Conservation (phyloP, 2,329 filamentous ascomycete species). For the Hymenoscyphus albidus region DNA sequence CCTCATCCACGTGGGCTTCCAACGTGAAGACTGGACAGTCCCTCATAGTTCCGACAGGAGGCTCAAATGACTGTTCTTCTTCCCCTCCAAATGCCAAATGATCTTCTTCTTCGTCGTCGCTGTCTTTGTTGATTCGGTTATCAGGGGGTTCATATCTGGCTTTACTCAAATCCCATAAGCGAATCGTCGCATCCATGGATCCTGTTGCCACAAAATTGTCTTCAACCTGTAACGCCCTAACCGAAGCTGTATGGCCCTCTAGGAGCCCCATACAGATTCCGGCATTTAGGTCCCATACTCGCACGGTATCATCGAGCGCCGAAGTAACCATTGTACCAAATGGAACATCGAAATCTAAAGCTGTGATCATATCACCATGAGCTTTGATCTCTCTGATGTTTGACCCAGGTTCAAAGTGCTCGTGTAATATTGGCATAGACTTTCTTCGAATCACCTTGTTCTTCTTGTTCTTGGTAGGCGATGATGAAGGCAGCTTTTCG, state of each 20-base stretch:
- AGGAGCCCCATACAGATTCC: constrained; percentile 87
- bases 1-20: constrained; percentile 86
- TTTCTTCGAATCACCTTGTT: constrained; percentile 62
- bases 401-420: constrained; percentile 88
- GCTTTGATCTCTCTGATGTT: constrained; percentile 84
- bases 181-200: constrained; percentile 89
- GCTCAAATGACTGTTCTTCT: constrained; percentile 64
- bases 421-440: constrained; percentile 92
- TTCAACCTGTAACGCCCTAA: constrained; percentile 86
- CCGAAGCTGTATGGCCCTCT: constrained; percentile 92
- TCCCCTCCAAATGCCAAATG: constrained; percentile 70
- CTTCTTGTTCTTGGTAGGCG: constrained; percentile 50
- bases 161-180: constrained; percentile 89
- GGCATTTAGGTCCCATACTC: constrained; percentile 94
- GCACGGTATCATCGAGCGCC: constrained; percentile 86
- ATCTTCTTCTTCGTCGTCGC: constrained; percentile 56
- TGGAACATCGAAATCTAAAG: constrained; percentile 93
- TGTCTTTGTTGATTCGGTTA: constrained; percentile 49
- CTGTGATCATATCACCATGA: constrained; percentile 82
- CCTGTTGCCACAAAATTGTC: constrained; percentile 95
- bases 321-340: constrained; percentile 94
- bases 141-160: constrained; percentile 73
- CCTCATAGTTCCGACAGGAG: constrained; percentile 74
- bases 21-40: constrained; percentile 88
- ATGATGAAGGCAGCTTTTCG: constrained; percentile 70